A percentile compares a stretch with the other conserved stretches of the same genome.
Evolutionary conservation across 2,329 filamentous ascomycete species (phyloP).

Genomic region (Hypomyces rosellus): DNA sequence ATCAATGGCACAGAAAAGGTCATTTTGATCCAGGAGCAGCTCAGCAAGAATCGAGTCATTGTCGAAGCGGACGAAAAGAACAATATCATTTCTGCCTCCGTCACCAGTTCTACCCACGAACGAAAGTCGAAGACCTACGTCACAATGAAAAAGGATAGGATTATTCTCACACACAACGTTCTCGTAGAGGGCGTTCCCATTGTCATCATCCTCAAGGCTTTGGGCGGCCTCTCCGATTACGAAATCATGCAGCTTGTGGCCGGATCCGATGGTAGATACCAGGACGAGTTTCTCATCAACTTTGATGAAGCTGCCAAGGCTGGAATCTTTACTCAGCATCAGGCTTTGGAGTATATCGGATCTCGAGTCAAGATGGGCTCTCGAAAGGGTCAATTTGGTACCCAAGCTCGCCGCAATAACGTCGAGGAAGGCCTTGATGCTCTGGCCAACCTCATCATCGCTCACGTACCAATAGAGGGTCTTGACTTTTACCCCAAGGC

Average conservation of each 20-base stretch:
- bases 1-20: conserved; percentile 98
- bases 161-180: conserved; percentile 88
- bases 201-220: conserved; percentile 84
- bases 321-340: conserved; percentile 85
- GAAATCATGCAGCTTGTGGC: conserved; percentile 90
- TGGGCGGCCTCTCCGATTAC: conserved; percentile 89
- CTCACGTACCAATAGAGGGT: conserved; percentile 85
- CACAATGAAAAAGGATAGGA: conserved; percentile 84
- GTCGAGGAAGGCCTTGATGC: conserved; percentile 91
- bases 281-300: conserved; percentile 92
- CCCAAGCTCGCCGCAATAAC: conserved; percentile 64
- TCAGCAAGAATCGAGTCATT: conserved; percentile 98
- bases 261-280: conserved; percentile 79
- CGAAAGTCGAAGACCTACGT: conserved; percentile 98
- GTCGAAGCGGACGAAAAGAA: conserved; percentile 92
- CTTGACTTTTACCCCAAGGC: conserved; percentile 97
- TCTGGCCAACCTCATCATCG: conserved; percentile 85
- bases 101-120: conserved; percentile 96
- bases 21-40: conserved; percentile 94
- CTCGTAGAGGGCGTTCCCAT: conserved; percentile 92
- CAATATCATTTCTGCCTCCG: conserved; percentile 87
- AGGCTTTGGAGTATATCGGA: conserved; percentile 90
- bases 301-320: conserved; percentile 86
- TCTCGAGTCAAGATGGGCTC: conserved; percentile 81
- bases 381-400: conserved; percentile 49